A percentile compares a stretch with the other conserved stretches of the same genome.
phyloP scores from a whole-genome alignment of 2,329 filamentous ascomycete genomes.

The Cephalotrichum gorgonifer region DNA sequence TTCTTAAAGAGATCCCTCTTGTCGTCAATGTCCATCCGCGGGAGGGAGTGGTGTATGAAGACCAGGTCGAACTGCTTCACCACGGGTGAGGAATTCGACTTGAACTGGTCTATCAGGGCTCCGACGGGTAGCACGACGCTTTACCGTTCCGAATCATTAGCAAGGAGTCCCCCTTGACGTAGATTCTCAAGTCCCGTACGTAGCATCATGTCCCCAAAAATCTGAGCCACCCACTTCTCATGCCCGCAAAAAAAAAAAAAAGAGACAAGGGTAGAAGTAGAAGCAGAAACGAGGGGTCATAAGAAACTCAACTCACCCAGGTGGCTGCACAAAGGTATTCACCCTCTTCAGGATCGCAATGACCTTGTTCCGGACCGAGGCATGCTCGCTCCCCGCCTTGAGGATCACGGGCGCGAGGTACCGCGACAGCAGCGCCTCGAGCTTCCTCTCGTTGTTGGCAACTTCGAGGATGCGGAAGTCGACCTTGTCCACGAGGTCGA shows the following conservation, averaged over 20 bases:
- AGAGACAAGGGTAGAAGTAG: too few species aligned
- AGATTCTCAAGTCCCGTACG: too few species aligned
- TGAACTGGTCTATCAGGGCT: constrained; percentile 83
- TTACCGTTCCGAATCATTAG: too few species aligned
- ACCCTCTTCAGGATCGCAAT: constrained; percentile 41
- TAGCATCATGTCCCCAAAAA: not conserved
- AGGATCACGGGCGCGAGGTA: constrained; percentile 76
- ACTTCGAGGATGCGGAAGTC: constrained; percentile 72
- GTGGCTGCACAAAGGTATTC: constrained; percentile 42
- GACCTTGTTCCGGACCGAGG: constrained; percentile 67
- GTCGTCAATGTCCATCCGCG: constrained; percentile 42
- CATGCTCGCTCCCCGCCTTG: constrained; percentile 74
- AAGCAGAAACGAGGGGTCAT: too few species aligned
- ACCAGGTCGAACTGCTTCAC: constrained; percentile 82
- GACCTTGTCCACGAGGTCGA: constrained; percentile 74
- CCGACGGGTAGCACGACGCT: constrained; percentile 72
- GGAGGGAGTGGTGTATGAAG: constrained; percentile 75
- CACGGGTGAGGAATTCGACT: constrained; percentile 58
- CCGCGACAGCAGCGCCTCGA: constrained; percentile 65
- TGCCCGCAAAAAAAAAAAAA: too few species aligned
- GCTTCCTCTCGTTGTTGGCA: constrained; percentile 73
- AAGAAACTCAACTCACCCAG: constrained; percentile 32
- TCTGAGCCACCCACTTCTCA: too few species aligned
- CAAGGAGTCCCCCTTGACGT: too few species aligned
- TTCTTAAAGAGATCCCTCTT: constrained; percentile 64